phyloP scores from a whole-genome alignment of 768 basidiomycete genomes.

The Cubamyces lactineus region DNA sequence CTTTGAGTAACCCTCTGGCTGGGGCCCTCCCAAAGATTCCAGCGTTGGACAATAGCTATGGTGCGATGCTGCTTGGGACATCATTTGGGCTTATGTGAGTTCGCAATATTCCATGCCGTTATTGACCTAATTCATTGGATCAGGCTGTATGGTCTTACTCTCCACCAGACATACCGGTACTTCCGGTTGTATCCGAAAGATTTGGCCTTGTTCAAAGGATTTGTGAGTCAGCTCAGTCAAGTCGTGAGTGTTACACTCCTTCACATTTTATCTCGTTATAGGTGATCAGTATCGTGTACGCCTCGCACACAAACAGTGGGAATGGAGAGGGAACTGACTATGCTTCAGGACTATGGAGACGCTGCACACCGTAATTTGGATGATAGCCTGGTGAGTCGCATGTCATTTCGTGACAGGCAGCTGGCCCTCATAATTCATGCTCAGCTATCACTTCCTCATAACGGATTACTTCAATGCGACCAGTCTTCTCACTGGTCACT shows the following conservation, averaged over 20 bases:
- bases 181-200: slow-evolving; percentile 6
- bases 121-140: too few relatives aligned
- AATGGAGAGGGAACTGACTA: background rate
- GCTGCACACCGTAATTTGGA: slow-evolving; percentile 1
- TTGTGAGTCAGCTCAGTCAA: background rate
- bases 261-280: background rate
- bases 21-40: background rate
- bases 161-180: slow-evolving; percentile 5
- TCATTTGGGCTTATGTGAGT: slow-evolving; percentile 6
- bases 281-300: background rate
- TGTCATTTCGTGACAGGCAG: background rate
- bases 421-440: background rate
- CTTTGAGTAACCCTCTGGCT: background rate
- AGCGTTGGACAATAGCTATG: slow-evolving; percentile 7
- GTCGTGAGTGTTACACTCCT: background rate
- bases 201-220: background rate
- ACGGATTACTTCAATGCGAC: slow-evolving; percentile 1
- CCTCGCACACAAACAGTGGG: too few relatives aligned
- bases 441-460: slow-evolving; percentile 4
- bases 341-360: background rate
- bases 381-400: slow-evolving; percentile 1
- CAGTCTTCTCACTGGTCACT: slow-evolving; percentile 1
- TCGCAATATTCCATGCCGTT: background rate
- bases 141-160: slow-evolving; percentile 2
- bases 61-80: slow-evolving; percentile 8